A percentile compares a stretch with the other conserved stretches of the same genome.
phyloP scores from a whole-genome alignment of 306 rosid species.

The Amphicarpaea edgeworthii region DNA sequence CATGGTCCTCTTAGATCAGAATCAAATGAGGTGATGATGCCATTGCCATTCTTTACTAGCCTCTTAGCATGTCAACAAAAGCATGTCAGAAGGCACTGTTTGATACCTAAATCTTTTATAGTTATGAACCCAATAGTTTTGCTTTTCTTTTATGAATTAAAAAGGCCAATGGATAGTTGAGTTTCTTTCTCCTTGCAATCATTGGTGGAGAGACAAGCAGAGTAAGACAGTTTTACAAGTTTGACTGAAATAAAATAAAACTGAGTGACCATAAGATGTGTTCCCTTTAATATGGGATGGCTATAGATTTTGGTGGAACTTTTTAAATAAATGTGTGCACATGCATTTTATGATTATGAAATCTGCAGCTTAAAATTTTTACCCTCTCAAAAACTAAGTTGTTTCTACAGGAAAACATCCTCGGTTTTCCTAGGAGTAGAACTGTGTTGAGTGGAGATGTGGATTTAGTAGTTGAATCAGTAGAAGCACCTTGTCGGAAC shows the following conservation, averaged over 20 bases:
- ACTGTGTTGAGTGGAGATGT: conserved; percentile 4
- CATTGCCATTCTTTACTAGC: conserved; percentile 3
- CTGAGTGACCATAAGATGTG: background rate
- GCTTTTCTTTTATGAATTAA: background rate
- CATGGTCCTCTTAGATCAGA: conserved; percentile 4
- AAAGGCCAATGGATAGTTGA: background rate
- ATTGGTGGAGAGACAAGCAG: background rate
- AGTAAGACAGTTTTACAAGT: background rate
- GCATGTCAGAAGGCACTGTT: background rate
- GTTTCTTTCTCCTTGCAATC: background rate
- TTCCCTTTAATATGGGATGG: background rate
- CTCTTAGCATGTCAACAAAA: background rate
- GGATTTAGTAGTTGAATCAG: conserved; percentile 15
- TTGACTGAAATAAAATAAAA: conserved; percentile 8
- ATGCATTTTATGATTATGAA: background rate
- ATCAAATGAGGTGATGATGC: conserved; percentile 19
- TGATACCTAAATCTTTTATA: background rate
- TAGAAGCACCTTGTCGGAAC: background rate
- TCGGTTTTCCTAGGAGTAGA: background rate
- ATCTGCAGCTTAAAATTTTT: background rate
- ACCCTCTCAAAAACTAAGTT: background rate
- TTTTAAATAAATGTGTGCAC: background rate
- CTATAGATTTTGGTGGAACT: background rate
- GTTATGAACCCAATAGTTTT: background rate
- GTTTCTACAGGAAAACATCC: conserved; percentile 7